Evolutionary conservation across 2,329 filamentous ascomycete species (phyloP).

Genomic region (Talaromyces marneffei): DNA sequence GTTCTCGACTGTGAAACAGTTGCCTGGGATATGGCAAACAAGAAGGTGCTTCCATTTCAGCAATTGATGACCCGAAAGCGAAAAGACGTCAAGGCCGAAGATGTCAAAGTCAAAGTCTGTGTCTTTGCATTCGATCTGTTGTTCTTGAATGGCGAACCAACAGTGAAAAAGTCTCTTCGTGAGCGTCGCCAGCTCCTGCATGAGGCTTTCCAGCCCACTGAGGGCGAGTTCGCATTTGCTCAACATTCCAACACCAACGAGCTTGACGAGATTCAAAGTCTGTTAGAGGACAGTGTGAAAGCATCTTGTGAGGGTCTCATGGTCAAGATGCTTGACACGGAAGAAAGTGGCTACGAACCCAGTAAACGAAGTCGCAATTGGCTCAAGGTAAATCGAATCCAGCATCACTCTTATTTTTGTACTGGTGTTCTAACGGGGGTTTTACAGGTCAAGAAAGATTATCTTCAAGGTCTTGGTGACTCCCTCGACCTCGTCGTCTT

Average conservation of each 20-base stretch:
- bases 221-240: conserved; percentile 89
- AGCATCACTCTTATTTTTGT: not conserved
- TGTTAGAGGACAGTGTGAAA: conserved; percentile 92
- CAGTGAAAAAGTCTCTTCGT: conserved; percentile 80
- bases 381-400: conserved; percentile 65
- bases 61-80: conserved; percentile 96
- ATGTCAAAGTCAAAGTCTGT: conserved; percentile 94
- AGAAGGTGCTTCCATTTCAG: conserved; percentile 95
- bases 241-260: conserved; percentile 81
- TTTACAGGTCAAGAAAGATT: conserved; percentile 90
- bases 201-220: conserved; percentile 65
- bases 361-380: conserved; percentile 95
- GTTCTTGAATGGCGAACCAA: conserved; percentile 82
- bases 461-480: conserved; percentile 87
- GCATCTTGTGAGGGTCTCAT: conserved; percentile 95
- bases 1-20: conserved; percentile 98
- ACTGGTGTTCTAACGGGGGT: not conserved
- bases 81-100: conserved; percentile 92
- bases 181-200: conserved; percentile 74
- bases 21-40: conserved; percentile 89
- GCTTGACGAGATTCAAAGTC: conserved; percentile 84
- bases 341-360: conserved; percentile 90
- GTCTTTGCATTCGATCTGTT: conserved; percentile 95
- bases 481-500: conserved; percentile 94
- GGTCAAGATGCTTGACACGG: conserved; percentile 98